Base-by-base conservation (phyloP, 352 stramenopile genomes). In the Pythium aristosporum region DNA sequence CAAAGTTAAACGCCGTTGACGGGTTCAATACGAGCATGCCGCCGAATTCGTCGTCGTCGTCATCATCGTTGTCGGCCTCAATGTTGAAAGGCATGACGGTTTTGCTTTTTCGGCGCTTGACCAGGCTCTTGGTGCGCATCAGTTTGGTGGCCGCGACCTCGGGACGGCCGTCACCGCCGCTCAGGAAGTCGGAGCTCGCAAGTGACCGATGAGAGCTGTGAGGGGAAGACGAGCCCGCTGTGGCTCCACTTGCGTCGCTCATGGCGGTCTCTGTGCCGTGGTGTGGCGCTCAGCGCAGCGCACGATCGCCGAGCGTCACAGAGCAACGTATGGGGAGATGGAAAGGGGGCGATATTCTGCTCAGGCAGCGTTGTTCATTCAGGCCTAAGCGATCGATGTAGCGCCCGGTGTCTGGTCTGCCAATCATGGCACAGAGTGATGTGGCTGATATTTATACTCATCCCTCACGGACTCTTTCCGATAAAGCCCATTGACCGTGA, bases 21-120 rank as follows among this genome's bases (percentile, higher is more conserved):
- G 68, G 60, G 57, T 79, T 79, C n/a, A 79, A 55, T 10, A 79
- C 69, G 3, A 79, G 46, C 20, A 79, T 57, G 32, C 34, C 60
- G 8, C 68, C 66, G 11, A 65, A 42, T 11, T 37, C 37, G 25
- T 58, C 56, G 12, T 67, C 57, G n/a, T 63, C 60, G 18, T 65
- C 55, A 23, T 50, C 25, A 34, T 30, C 32, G 21, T 37, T 43
- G 13, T 44, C 10, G 12, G 21, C 50, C 2, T 32, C 43, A 0
- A 28, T 46, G 5, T 57, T 36, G 1, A 54, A 37, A 21, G 62
- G 62, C 20, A 46, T 34, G 30, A 68, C 20, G 20, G 46, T 30
- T 21, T 68, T 63, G 36, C 67, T 77, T 20, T 67, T 67, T 4
- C 42, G 65, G 20, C 43, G 42, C 34, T 42, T 63, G 49, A 51